phyloP scores from a whole-genome alignment of 2,329 filamentous ascomycete species.

The Fusarium subglutinans region DNA sequence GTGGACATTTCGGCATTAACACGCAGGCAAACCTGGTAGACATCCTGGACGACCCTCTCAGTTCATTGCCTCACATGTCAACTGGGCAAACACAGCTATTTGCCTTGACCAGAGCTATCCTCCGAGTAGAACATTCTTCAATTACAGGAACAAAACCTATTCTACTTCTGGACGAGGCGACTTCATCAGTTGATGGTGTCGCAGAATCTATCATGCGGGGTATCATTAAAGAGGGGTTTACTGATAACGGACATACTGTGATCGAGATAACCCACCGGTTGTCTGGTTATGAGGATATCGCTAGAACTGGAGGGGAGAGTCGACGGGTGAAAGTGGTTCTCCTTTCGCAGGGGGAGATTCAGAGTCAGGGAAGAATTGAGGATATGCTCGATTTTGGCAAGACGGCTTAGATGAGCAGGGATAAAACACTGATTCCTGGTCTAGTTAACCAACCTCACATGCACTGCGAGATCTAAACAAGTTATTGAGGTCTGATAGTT shows the following conservation, averaged over 20 bases:
- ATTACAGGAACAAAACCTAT: rapidly evolving
- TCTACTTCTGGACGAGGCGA: neutral
- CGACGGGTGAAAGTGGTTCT: neutral
- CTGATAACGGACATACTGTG: neutral
- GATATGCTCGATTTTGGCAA: neutral
- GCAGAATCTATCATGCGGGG: neutral
- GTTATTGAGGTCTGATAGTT: rapidly evolving
- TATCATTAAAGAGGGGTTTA: neutral
- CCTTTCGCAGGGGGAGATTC: neutral
- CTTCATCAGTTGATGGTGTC: neutral
- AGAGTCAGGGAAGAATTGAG: neutral
- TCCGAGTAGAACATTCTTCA: neutral
- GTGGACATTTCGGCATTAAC: neutral
- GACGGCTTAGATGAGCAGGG: neutral
- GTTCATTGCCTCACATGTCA: neutral
- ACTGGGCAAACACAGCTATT: neutral
- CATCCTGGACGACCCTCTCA: neutral
- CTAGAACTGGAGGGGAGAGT: rapidly evolving
- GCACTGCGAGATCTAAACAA: neutral
- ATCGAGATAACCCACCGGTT: neutral
- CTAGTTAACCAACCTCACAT: rapidly evolving
- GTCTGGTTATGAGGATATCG: too few species aligned
- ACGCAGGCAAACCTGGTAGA: neutral
- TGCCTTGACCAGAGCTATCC: neutral
- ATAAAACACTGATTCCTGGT: neutral